Base-by-base conservation (phyloP, 116 monocot genomes). In the Thalassia testudinum region DNA sequence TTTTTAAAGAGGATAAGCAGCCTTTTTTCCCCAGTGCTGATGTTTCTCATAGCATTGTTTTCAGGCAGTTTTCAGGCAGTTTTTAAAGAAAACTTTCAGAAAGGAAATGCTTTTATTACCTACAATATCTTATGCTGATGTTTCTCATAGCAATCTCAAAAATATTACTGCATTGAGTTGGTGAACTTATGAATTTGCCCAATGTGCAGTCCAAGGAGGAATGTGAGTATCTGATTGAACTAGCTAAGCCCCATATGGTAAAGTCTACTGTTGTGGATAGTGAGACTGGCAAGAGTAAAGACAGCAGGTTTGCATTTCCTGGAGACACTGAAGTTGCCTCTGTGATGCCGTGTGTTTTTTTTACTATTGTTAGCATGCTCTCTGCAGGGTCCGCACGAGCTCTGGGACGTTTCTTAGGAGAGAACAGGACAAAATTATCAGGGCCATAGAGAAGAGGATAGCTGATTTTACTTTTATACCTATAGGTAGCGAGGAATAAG, bases 401-500 rank as follows among this genome's bases (percentile, higher is more conserved):
- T 62, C 70, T 15, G 70, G 70, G 37, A 70, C 42, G 62, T 70
- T 70, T 62, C 50, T 70, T 5, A 55, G 47, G 43, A 70, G 70
- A 29, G 70, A 62, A 30, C 70, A 53, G 47, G 63, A 70, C 43
- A 70, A 44, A 51, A 63, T 70, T 43, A 70, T 70, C 30, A 49
- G 51, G 12, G 57, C 56, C 26, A 70, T 70, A 42, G 70, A 70
- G 62, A 54, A 63, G 40, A 56, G 70, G 26, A 70, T 70, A 49
- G 56, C 70, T 57, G 70, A 70, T 43, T 70, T 55, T 50, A 57
- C 70, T 24, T 62, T 62, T 43, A 62, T 70, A 28, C 70, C 70
- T 24, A 49, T 50, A 40, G 70, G 70, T 34, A 34, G 6, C 10
- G 30, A 5, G 6, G 3, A 10, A 34, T 10, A 34, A 34, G 30